Percentiles rank a stretch among this genome's conserved stretches.
phyloP scores from a whole-genome alignment of 2,329 filamentous ascomycete species.

The Daldinia sp. region DNA sequence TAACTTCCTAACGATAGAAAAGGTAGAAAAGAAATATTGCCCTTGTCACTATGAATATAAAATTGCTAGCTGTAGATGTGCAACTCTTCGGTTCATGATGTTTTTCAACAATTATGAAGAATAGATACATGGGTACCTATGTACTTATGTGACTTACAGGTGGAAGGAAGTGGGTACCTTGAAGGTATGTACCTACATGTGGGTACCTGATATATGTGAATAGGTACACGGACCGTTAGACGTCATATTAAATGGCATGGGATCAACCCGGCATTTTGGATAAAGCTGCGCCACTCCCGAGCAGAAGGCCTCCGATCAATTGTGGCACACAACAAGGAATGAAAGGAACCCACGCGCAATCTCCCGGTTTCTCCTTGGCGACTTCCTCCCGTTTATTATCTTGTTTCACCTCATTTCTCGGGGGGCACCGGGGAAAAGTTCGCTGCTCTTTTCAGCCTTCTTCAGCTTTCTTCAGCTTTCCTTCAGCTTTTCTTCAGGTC shows the following conservation, averaged over 20 bases:
- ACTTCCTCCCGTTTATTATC: conserved; percentile 19
- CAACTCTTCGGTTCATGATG: not conserved
- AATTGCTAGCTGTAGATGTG: not conserved
- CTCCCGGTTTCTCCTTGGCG: conserved; percentile 10
- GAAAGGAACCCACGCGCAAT: conserved; percentile 14
- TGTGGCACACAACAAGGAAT: conserved; percentile 22
- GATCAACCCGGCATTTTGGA: not conserved
- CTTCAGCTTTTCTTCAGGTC: too few species aligned
- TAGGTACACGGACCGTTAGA: not conserved
- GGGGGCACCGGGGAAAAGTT: conserved; percentile 7
- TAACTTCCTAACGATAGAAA: too few species aligned
- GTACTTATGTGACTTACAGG: not conserved
- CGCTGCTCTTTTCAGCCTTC: not conserved
- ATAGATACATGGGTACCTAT: not conserved
- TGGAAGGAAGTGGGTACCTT: too few species aligned
- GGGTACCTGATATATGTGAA: not conserved
- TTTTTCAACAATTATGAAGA: not conserved
- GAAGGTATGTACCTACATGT: not conserved
- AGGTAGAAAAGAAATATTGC: not conserved
- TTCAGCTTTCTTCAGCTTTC: too few species aligned
- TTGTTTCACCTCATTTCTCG: conserved; percentile 13
- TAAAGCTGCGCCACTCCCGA: conserved; percentile 12
- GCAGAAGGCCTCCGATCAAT: conserved; percentile 4
- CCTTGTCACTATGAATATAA: not conserved
- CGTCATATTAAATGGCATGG: not conserved